These are phyloP conservation scores for Exophiala dermatitidis DNA, from an alignment of 2,329 filamentous ascomycete species.

Conservation along the genomic window DNA sequence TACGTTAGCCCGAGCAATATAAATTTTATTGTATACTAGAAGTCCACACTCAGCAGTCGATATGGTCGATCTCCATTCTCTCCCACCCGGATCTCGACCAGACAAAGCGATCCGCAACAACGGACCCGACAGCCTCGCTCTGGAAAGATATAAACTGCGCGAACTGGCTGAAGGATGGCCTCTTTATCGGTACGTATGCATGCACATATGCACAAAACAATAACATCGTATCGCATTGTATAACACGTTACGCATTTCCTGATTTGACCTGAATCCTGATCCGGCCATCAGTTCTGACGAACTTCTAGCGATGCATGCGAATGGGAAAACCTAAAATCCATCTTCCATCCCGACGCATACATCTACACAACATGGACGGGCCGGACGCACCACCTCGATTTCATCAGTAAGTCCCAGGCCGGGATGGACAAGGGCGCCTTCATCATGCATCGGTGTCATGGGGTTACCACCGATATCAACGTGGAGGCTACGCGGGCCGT, in stretches of 20 bases:
- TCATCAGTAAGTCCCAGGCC: slow-evolving; percentile 45
- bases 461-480: slow-evolving; percentile 42
- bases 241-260: background rate
- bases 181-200: slow-evolving; percentile 35
- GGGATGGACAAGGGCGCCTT: slow-evolving; percentile 48
- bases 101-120: slow-evolving; percentile 37
- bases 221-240: background rate
- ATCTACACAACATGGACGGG: slow-evolving; percentile 49
- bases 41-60: too few relatives aligned
- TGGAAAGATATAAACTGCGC: slow-evolving; percentile 43
- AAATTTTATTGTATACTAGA: too few relatives aligned
- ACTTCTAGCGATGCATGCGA: slow-evolving; percentile 41
- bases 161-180: slow-evolving; percentile 48
- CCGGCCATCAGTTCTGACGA: too few relatives aligned
- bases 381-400: slow-evolving; percentile 36
- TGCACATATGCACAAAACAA: too few relatives aligned
- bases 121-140: slow-evolving; percentile 38
- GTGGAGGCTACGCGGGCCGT: slow-evolving; percentile 37
- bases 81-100: slow-evolving; percentile 11
- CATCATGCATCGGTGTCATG: slow-evolving; percentile 52
- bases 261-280: background rate
- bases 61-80: background rate
- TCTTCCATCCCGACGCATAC: slow-evolving; percentile 44
- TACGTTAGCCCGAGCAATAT: too few relatives aligned
- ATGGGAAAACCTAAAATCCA: slow-evolving; percentile 47